Evolutionary conservation across 2,329 filamentous ascomycete genomes (phyloP).

Genomic region (Ilyonectria sp.): DNA sequence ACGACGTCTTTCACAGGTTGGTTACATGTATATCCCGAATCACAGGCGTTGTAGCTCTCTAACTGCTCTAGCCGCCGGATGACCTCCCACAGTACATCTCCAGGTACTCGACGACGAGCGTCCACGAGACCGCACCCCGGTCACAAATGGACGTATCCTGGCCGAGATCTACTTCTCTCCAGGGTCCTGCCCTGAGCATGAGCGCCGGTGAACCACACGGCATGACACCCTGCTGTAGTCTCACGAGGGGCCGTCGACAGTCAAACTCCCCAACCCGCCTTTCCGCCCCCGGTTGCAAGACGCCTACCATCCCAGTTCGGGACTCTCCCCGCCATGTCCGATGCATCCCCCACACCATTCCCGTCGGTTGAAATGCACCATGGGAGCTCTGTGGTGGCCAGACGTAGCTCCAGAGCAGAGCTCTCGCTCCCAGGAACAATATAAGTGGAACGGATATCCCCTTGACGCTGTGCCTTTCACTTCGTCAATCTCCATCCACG

Average conservation of each 20-base stretch:
- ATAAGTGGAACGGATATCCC: conserved; percentile 44
- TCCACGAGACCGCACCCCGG: neutral
- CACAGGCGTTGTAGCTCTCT: neutral
- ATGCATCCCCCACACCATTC: conserved; percentile 29
- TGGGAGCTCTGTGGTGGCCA: conserved; percentile 29
- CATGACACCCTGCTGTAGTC: conserved; percentile 13
- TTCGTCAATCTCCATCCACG: conserved; percentile 35
- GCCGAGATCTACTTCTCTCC: conserved; percentile 15
- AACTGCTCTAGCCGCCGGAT: neutral
- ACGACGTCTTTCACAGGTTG: neutral
- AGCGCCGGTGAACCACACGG: neutral
- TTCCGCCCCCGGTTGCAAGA: conserved; percentile 40
- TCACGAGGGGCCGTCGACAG: conserved; percentile 2
- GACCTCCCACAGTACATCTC: neutral
- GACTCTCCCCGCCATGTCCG: conserved; percentile 35
- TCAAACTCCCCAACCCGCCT: conserved; percentile 38
- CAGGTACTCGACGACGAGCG: neutral
- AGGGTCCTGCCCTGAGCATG: neutral
- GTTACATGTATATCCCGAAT: conserved; percentile 2
- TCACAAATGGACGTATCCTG: neutral
- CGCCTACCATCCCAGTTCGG: conserved; percentile 38
- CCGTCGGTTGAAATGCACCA: conserved; percentile 2
- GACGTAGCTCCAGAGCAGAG: conserved; percentile 23
- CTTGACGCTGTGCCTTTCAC: conserved; percentile 20
- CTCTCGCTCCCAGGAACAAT: conserved; percentile 30